These are phyloP conservation scores for Globisporangium apiculatum DNA, from an alignment of 352 stramenopile genomes.

Conservation along the genomic window DNA sequence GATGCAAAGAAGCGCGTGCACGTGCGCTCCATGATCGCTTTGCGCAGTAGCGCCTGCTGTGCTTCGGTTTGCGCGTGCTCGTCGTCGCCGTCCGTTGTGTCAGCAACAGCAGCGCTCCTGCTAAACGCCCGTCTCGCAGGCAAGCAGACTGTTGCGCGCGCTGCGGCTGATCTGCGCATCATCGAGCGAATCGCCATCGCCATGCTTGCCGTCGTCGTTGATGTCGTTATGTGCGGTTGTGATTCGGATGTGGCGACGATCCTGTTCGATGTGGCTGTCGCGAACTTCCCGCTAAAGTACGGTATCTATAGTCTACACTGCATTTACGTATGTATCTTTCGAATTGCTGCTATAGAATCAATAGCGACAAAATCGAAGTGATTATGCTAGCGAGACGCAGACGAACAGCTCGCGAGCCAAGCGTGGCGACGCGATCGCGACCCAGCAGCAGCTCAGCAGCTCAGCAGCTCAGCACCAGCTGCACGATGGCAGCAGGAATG, in stretches of 20 bases:
- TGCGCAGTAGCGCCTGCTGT: neutral
- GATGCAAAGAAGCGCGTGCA: slow-evolving; percentile 1
- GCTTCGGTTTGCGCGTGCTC: neutral
- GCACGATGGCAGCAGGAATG: neutral
- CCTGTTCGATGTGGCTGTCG: neutral
- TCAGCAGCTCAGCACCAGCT: too few relatives aligned
- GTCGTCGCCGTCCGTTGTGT: neutral
- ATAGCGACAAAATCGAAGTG: neutral
- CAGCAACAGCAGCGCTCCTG: neutral
- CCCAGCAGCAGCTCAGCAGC: too few relatives aligned
- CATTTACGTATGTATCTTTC: neutral
- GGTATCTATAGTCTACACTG: neutral
- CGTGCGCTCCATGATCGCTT: neutral
- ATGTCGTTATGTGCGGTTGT: neutral
- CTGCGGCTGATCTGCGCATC: neutral
- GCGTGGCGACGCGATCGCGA: too few relatives aligned
- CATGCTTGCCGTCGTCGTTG: neutral
- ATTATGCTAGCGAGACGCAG: neutral
- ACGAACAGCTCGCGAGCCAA: too few relatives aligned
- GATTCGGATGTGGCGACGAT: neutral
- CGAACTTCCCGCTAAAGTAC: neutral
- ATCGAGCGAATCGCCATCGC: neutral
- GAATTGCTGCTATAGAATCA: neutral
- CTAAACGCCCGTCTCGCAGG: neutral
- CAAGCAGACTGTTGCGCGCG: neutral